Base-by-base conservation (phyloP, 2,329 filamentous ascomycete genomes). In the Ophiostoma sp. region DNA sequence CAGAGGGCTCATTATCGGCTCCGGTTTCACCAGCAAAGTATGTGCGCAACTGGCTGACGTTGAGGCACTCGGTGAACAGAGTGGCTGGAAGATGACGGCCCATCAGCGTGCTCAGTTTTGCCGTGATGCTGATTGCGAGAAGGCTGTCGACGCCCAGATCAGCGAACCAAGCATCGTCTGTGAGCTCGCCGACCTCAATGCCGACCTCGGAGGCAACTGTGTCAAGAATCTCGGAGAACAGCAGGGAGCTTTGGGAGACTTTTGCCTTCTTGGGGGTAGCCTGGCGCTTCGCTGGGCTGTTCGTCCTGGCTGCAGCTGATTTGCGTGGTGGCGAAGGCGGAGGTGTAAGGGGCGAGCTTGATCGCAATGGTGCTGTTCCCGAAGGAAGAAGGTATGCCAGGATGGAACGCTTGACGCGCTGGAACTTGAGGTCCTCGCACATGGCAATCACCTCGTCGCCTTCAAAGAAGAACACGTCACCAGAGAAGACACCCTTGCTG, bases 341-440 rank as follows among this genome's bases (percentile, higher is more conserved):
- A 12, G 65, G 44, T 12, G 65, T 47, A 18, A 65, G 9, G 45
- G 77, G 73, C 60, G 78, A 71, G 36, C 79, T 74, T 7, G 77
- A 73, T 27, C 76, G 71, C 62, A 79, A 75, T 60, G 78, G 76
- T 36, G 78, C 76, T 63, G 84, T 84, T 40, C 82, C 80, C 1
- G 87, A 87, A 67, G 88, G 87, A 70, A 91, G 78, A 75, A 91
- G 84, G 72, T 87, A 83, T 79, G 89, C 88, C 70, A 90, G 80
- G 41, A 88, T 81, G 73, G 84, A 84, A 73, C 88, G 87, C 55
- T 87, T 87, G 67, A 89, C 88, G 72, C 85, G 81, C 75, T 86
- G 84, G 80, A 90, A 90, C 77, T 87, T 87, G 73, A 90, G 81
- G 65, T 87, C 86, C 65, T 81, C 79, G 49, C 77, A 75, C 9